These are phyloP conservation scores for Collariella sp. DNA, from an alignment of 495 filamentous ascomycete species.

Conservation along the genomic window DNA sequence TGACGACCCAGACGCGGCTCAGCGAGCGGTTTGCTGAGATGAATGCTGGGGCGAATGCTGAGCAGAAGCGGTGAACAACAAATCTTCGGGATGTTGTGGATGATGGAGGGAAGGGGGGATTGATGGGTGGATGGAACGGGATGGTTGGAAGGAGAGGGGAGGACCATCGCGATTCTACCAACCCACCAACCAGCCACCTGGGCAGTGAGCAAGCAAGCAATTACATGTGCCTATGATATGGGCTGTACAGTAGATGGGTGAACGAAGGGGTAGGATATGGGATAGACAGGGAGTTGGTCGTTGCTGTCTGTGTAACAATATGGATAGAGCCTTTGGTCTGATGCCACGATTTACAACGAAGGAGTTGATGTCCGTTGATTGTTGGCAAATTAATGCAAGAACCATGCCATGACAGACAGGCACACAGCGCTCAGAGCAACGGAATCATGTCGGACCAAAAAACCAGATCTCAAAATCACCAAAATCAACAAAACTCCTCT, in stretches of 20 bases:
- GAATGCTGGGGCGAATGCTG: constrained; percentile 73
- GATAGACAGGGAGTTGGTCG: neutral
- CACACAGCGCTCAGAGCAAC: neutral
- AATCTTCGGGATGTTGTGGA: neutral
- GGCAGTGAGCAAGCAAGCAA: no score
- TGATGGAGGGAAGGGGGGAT: neutral
- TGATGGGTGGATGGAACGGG: neutral
- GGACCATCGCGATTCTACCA: neutral
- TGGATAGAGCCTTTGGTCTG: neutral
- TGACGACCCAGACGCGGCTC: constrained; percentile 77
- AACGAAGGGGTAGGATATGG: neutral
- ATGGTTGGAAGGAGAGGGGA: neutral
- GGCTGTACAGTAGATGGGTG: neutral
- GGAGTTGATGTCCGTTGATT: neutral
- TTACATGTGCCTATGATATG: no score
- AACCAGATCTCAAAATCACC: neutral
- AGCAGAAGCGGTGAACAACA: constrained; percentile 35
- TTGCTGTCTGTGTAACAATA: neutral
- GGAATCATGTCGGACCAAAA: neutral
- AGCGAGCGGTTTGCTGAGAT: constrained; percentile 91
- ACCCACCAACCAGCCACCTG: no score
- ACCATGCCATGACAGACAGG: no score
- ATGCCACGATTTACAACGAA: neutral
- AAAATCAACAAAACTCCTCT: neutral
- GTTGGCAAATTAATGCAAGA: neutral